phyloP scores from a whole-genome alignment of 208 protist species.

The Crithidia fasciculata region DNA sequence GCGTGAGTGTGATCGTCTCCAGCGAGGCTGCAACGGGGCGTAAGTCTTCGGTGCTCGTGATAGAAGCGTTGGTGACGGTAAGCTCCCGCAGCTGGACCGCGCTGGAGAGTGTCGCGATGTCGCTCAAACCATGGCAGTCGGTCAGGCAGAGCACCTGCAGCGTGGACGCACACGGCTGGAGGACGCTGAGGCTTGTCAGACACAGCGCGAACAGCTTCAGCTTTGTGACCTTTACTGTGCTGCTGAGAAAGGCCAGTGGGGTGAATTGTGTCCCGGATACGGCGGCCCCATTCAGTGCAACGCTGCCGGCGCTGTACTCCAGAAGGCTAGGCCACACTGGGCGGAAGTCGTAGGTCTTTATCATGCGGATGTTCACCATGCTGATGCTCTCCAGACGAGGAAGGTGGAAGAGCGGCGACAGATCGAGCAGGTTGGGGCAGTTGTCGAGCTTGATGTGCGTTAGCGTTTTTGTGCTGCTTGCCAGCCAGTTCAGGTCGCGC shows the following conservation, averaged over 20 bases:
- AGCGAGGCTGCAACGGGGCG: constrained; percentile 6
- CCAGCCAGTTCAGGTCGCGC: not conserved
- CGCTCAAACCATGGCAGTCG: not conserved
- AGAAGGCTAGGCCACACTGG: constrained; percentile 10
- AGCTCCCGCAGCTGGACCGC: constrained; percentile 1
- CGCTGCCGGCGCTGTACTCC: not conserved
- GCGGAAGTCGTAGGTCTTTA: not conserved
- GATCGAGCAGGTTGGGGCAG: not conserved
- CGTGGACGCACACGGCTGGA: not conserved
- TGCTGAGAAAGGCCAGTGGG: constrained; percentile 3
- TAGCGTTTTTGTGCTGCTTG: not conserved
- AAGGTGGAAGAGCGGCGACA: not conserved
- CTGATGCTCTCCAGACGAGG: not conserved
- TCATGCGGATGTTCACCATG: not conserved
- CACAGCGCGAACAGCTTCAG: not conserved
- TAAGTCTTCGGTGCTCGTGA: constrained; percentile 7
- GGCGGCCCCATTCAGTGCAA: not conserved
- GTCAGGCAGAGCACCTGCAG: not conserved
- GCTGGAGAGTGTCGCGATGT: constrained; percentile 4
- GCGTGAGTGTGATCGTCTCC: constrained; percentile 1
- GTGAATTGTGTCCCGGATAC: not conserved
- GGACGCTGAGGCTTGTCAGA: not conserved
- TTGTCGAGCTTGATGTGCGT: not conserved
- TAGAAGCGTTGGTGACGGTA: not conserved
- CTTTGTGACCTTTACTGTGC: not conserved